Evolutionary conservation across 208 protist genomes (phyloP).

Genomic region (Leishmania tarentolae): DNA sequence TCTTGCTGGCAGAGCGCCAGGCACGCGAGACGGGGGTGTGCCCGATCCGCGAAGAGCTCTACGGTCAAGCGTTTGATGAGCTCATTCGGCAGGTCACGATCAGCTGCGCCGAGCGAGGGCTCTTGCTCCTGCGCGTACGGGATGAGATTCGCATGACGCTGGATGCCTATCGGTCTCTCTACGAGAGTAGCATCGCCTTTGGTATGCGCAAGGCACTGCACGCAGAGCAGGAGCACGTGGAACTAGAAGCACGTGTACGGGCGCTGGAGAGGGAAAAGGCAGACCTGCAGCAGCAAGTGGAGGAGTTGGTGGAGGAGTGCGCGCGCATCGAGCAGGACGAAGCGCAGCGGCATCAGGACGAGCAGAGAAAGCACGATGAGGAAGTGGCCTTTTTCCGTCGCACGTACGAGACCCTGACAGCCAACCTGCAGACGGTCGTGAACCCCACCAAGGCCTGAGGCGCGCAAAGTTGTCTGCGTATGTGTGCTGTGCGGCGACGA

Average conservation of each 20-base stretch:
- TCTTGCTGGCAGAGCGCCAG: conserved; percentile 92
- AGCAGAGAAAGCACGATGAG: conserved; percentile 96
- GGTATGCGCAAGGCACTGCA: conserved; percentile 98
- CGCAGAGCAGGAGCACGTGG: conserved; percentile 96
- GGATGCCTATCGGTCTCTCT: conserved; percentile 85
- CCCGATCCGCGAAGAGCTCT: conserved; percentile 98
- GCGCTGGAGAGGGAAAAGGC: conserved; percentile 94
- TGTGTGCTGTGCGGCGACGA: neutral
- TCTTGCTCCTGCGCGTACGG: conserved; percentile 97
- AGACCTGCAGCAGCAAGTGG: conserved; percentile 91
- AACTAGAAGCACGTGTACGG: conserved; percentile 94
- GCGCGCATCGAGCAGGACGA: conserved; percentile 92
- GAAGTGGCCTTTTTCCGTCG: conserved; percentile 96
- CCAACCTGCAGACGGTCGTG: conserved; percentile 89
- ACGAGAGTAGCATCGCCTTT: conserved; percentile 92
- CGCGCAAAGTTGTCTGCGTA: neutral
- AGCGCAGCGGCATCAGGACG: conserved; percentile 87
- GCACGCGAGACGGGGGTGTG: conserved; percentile 98
- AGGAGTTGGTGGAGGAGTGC: conserved; percentile 70
- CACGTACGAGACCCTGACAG: conserved; percentile 95
- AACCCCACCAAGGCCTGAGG: conserved; percentile 79
- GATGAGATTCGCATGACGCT: conserved; percentile 96
- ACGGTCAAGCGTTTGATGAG: conserved; percentile 97
- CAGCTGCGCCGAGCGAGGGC: conserved; percentile 97
- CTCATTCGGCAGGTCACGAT: conserved; percentile 99